Base-by-base conservation (phyloP, 2,329 filamentous ascomycete genomes). In the Arthrinium phaeospermum region DNA sequence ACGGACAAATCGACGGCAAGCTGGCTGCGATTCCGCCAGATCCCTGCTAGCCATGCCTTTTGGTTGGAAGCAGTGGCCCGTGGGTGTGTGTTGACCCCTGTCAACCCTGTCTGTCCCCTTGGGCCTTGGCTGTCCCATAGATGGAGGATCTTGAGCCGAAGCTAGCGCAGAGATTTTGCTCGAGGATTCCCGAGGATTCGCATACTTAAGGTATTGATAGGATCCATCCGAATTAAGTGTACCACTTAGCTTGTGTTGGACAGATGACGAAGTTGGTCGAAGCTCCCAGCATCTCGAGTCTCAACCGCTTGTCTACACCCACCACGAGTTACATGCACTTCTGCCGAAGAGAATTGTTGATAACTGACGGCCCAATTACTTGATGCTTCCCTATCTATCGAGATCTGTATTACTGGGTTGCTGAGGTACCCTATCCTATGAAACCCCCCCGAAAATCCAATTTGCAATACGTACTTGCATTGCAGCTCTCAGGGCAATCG, bases 81-180 rank as follows among this genome's bases (percentile, higher is more conserved):
- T 30, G 67, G 67, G 67, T 47, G 67, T 30, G 61, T 34, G 8
- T 10, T 7, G 10, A 67, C 44, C 64, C 67, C 67, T 68, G 67
- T 47, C 67, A n/a, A 68, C 46, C 67, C n/a, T 68, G 41, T 45
- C 27, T 30, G 27, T 30, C 27, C 67, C 27, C 67, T 45, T 46
- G 41, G n/a, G 41, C 27, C 67, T 45, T 46, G 41, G n/a, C 27
- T 47, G 37, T 41, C 37, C 37, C 7, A 41, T 41, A 41, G 37
- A 41, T 41, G 41, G 67, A 27, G 45, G 45, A 37, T 68, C 41
- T 68, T 27, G 67, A 47, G 45, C 67, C 45, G 67, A 68, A 68
- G 47, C 68, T 70, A 70, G 68, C 47, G 68, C 68, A 70, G 34
- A 70, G 68, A 70, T 70, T 70, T 70, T 70, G 49, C 68, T 70